Percentiles rank a stretch among this genome's conserved stretches.
Evolutionary conservation across 768 basidiomycete genomes (phyloP).

Genomic region (Myochromella boudieri): DNA sequence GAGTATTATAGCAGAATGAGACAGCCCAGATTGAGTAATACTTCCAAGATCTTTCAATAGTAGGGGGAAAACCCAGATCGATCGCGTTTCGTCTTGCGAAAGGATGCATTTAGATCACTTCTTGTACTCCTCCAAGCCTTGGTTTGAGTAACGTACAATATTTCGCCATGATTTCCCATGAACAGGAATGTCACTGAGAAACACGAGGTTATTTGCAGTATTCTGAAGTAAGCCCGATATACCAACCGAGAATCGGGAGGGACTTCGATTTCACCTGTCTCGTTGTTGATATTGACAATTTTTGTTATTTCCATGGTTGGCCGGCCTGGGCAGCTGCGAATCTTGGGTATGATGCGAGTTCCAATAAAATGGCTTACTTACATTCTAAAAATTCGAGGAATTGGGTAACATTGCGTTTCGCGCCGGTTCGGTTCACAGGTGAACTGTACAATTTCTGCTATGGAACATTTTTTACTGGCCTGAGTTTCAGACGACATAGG

Average conservation of each 20-base stretch:
- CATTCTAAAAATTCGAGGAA: slow-evolving; percentile 76
- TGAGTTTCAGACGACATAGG: slow-evolving; percentile 5
- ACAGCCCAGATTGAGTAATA: no score
- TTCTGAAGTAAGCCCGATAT: not conserved
- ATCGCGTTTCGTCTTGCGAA: no score
- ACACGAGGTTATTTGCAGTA: not conserved
- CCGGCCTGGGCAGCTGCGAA: slow-evolving; percentile 57
- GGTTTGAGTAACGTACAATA: slow-evolving; percentile 16
- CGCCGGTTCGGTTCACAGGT: slow-evolving; percentile 48
- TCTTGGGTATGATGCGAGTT: not conserved
- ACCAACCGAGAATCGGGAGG: slow-evolving; percentile 40
- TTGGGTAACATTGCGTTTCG: slow-evolving; percentile 62
- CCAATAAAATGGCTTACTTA: slow-evolving; percentile 30
- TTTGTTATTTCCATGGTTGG: slow-evolving; percentile 75
- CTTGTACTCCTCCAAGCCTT: no score
- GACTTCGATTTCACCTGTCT: slow-evolving; percentile 51
- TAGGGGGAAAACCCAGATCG: no score
- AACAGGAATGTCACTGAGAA: slow-evolving; percentile 26
- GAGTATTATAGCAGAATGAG: no score
- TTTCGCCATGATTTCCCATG: slow-evolving; percentile 22
- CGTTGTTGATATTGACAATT: slow-evolving; percentile 44
- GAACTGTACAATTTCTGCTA: slow-evolving; percentile 75
- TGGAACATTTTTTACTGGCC: slow-evolving; percentile 42
- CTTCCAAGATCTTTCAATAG: no score
- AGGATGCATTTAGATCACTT: no score